Base-by-base conservation (phyloP, 768 basidiomycete genomes). In the Suillus subaureus region DNA sequence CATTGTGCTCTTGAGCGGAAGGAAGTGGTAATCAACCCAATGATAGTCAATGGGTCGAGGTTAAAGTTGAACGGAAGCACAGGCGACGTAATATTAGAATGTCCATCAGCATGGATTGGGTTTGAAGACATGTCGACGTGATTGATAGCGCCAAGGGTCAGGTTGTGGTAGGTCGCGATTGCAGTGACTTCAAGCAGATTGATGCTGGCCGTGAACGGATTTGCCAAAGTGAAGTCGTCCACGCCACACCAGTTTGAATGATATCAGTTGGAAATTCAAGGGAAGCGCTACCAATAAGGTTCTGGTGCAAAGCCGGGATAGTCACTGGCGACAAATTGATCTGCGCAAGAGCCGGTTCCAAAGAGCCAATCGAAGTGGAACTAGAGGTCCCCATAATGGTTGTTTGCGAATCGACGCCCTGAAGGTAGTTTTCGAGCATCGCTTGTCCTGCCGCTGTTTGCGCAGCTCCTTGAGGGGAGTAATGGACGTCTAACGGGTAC, bases 191-290 rank as follows among this genome's bases (percentile, higher is more conserved):
- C 73, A n/a, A 89, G 72, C 18, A 92, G 74, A 71, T 87, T 89
- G 73, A 92, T 85, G 71, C 85, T 85, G 21, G 90, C 89, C 0
- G 89, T 90, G 77, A 92, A 92, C 0, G 89, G 89, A 70, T 92
- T 90, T 23, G 80, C 77, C 35, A 92, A 79, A 0, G 77, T 80
- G 71, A 91, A 1, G 84, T 77, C 6, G 85, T 78, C n/a, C 81
- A 80, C 2, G 89, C 88, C 23, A 88, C 73, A 15, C 87, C 87
- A 1, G 86, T 90, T 67, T 82, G 76, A 21, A 83, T 85, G 54
- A 92, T 88, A 69, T 91, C 76, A 13, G 78, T 76, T 2, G 90
- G 89, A 78, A 92, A 89, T 26, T 81, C 78, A 39, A 92, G 78
- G 1, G 83, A 81, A 1, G 85, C 83, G 33, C 80, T 81, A 55